Conservation (phyloP, 2,329 filamentous ascomycete species). For the Colletotrichum melonis region DNA sequence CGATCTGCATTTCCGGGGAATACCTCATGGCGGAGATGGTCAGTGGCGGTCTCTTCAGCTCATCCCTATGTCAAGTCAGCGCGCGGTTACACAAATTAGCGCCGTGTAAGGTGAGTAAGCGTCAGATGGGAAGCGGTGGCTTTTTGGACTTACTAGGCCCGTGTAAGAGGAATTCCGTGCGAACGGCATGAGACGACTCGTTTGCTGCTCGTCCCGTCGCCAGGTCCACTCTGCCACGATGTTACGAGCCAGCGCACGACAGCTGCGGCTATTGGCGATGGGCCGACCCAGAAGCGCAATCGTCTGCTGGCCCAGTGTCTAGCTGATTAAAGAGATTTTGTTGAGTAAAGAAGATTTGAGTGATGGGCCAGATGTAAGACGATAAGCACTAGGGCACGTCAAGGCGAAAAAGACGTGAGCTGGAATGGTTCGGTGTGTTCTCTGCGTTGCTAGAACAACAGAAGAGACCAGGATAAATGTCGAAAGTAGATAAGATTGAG, state of each 20-base stretch:
- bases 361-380: neutral
- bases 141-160: conserved; percentile 2
- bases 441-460: neutral
- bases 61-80: conserved; percentile 21
- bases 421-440: neutral
- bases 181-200: neutral
- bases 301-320: neutral
- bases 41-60: neutral
- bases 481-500: neutral
- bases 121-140: neutral
- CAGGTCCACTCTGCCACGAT: neutral
- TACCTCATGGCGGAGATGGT: conserved; percentile 23
- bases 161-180: neutral
- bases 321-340: neutral
- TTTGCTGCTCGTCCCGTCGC: neutral
- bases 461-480: neutral
- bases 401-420: neutral
- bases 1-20: conserved; percentile 28
- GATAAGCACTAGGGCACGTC: neutral
- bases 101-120: neutral
- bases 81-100: neutral
- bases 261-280: neutral
- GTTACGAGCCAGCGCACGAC: neutral
- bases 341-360: neutral
- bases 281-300: neutral